Evolutionary conservation across 2,329 filamentous ascomycete species (phyloP), one percentile per base, ranked within the genome.

Genomic region (Xylariaceae sp.): DNA sequence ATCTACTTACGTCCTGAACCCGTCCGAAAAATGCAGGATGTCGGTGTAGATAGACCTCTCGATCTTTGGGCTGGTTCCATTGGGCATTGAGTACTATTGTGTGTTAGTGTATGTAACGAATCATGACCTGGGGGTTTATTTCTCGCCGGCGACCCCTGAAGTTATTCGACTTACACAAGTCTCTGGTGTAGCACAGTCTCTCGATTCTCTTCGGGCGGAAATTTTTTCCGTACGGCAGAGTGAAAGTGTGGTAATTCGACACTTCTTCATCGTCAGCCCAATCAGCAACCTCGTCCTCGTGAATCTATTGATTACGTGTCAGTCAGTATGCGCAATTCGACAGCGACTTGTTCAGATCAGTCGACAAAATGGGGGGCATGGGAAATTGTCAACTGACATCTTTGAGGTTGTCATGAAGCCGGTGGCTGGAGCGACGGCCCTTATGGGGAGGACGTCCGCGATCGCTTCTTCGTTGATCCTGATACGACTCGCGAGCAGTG

Each of bases 11-110:
- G 73, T 94, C 88, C 58, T 87, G 78, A 4, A 88, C 84, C 35
- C 84, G 82, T 0, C 91, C 90, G 67, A 95, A 93, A 72, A 95
- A 95, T 10, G 88, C 89, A 2, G 91, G 90, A 67, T 95, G 91
- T 1, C 91, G 84, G 73, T 96, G 91, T 4, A 95, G 78, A 62
- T 90, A 84, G 1, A 92, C 87, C 30, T 86, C 78, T n/a, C 90
- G 83, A 48, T 91, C 86, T 62, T 89, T 85, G 0, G 82, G 78
- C 63, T 88, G 85, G 66, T 94, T 95, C 90, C 91, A 95, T 70
- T 95, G 89, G 0, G 89, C 89, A 67, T 95, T 94, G 15, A 95
- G 81, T 6, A 95, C 73, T 75, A 55, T 7, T 45, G 23, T 55
- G 13, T 3, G 34, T 64, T 44, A 64, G 50, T 30, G 37, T 11